These are phyloP conservation scores for Aegilops tauschii DNA, from an alignment of 176 grass and related monocot species.

Conservation along the genomic window DNA sequence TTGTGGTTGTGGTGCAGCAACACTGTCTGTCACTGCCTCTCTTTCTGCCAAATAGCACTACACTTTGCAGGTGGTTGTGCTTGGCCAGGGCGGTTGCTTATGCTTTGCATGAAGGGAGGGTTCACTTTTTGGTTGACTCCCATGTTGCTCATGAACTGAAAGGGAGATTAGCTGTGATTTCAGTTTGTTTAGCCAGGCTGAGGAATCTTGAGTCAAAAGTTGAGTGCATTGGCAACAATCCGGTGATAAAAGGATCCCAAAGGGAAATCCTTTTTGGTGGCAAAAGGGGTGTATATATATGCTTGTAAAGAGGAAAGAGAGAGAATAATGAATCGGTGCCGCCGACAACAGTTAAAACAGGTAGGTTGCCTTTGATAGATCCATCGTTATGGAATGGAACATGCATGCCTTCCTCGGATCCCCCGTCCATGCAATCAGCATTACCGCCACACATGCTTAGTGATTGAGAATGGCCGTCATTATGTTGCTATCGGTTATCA, in stretches of 20 bases:
- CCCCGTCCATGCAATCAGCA: background rate
- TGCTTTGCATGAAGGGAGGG: slow-evolving; percentile 26
- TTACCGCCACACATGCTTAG: slow-evolving; percentile 29
- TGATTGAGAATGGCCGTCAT: background rate
- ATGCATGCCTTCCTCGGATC: slow-evolving; percentile 17
- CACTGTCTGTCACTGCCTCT: background rate
- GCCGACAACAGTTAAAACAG: slow-evolving; percentile 28
- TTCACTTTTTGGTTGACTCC: slow-evolving; percentile 36
- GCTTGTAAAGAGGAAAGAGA: slow-evolving; percentile 22
- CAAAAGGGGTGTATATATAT: slow-evolving; percentile 9
- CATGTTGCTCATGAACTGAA: slow-evolving; percentile 20
- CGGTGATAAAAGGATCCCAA: slow-evolving; percentile 26
- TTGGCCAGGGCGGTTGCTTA: background rate
- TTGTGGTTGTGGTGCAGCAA: slow-evolving; percentile 6
- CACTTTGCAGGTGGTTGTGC: slow-evolving; percentile 1
- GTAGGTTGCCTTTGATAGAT: slow-evolving; percentile 8
- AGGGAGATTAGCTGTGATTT: slow-evolving; percentile 22
- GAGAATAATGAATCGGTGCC: background rate
- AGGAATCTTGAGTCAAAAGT: slow-evolving; percentile 59
- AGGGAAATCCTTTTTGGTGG: background rate
- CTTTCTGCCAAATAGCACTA: background rate
- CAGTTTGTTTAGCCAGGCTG: slow-evolving; percentile 31
- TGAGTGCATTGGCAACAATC: slow-evolving; percentile 35
- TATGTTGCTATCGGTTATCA: background rate
- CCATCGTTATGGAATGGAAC: slow-evolving; percentile 32